Percentiles rank a stretch among this genome's conserved stretches.
Conservation (phyloP, 371 early-diverging fungal species). For the Mortierella sp. region DNA sequence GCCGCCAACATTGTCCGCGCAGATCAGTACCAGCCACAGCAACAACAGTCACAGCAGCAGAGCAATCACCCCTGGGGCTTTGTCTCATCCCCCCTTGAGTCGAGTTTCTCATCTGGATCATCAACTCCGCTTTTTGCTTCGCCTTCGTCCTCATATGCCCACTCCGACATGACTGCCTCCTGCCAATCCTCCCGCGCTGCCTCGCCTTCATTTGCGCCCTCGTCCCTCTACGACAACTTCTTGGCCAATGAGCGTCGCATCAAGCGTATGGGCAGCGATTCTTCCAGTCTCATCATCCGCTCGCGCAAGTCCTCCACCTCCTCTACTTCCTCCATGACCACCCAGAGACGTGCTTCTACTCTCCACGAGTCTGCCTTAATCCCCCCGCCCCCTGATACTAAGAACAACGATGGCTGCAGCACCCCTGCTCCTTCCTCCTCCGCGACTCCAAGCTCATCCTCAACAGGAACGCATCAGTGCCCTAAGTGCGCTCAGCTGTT, state of each 20-base stretch:
- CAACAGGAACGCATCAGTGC: slow-evolving; percentile 43
- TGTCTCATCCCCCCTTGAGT: slow-evolving; percentile 40
- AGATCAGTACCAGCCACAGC: slow-evolving; percentile 17
- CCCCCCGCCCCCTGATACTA: neutral
- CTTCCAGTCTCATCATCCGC: slow-evolving; percentile 34
- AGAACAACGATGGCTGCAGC: neutral
- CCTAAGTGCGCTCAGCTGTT: slow-evolving; percentile 49
- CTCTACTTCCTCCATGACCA: slow-evolving; percentile 34
- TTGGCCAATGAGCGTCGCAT: slow-evolving; percentile 29
- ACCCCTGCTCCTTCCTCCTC: slow-evolving; percentile 12
- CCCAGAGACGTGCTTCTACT: slow-evolving; percentile 28
- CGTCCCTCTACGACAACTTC: slow-evolving; percentile 21
- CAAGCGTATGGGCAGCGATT: slow-evolving; percentile 16
- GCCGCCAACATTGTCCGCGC: slow-evolving; percentile 40
- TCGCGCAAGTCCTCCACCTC: slow-evolving; percentile 49
- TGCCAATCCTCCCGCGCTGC: slow-evolving; percentile 45
- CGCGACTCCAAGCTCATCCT: neutral
- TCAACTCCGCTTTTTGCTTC: slow-evolving; percentile 41
- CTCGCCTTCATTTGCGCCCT: slow-evolving; percentile 18
- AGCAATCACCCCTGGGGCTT: slow-evolving; percentile 31
- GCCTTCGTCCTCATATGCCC: slow-evolving; percentile 36
- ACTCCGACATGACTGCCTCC: slow-evolving; percentile 36
- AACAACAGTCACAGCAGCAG: neutral
- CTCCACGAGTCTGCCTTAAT: slow-evolving; percentile 25
- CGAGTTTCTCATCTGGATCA: slow-evolving; percentile 37